Conservation (phyloP, 805 yeast genomes). For the Yamadazyma scolyti region DNA sequence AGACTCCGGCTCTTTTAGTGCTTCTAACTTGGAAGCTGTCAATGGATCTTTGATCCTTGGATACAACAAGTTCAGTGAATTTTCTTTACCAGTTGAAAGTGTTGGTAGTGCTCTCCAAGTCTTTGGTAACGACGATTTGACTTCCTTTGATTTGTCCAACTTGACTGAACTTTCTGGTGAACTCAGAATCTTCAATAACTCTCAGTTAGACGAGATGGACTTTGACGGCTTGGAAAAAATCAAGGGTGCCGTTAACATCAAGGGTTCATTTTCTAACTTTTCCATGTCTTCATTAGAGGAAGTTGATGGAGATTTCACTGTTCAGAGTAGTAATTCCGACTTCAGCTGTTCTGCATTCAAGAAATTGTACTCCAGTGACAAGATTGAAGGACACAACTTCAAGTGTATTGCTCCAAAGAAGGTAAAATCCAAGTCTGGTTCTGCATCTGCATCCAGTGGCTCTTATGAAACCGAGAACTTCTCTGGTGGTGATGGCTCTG, state of each 20-base stretch:
- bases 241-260: conserved; percentile 38
- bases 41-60: conserved; percentile 39
- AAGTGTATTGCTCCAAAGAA: conserved; percentile 34
- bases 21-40: conserved; percentile 30
- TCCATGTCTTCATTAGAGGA: conserved; percentile 32
- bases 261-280: conserved; percentile 37
- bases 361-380: conserved; percentile 24
- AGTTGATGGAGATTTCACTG: conserved; percentile 41
- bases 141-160: conserved; percentile 22
- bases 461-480: conserved; percentile 17
- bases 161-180: conserved; percentile 39
- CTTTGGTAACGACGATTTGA: conserved; percentile 41
- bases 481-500: conserved; percentile 14
- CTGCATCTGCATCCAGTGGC: conserved; percentile 14
- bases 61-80: conserved; percentile 34
- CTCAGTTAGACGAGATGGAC: conserved; percentile 30
- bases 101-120: conserved; percentile 40
- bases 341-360: conserved; percentile 35
- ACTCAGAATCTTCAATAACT: conserved; percentile 38
- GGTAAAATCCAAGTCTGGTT: conserved; percentile 12
- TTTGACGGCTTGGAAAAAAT: conserved; percentile 28
- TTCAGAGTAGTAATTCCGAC: conserved; percentile 31
- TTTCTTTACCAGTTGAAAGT: conserved; percentile 27
- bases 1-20: conserved; percentile 31
- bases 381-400: conserved; percentile 43